Evolutionary conservation across 2,329 filamentous ascomycete genomes (phyloP), one percentile per base, ranked within the genome.

Genomic region (Colletotrichum eremochloae): DNA sequence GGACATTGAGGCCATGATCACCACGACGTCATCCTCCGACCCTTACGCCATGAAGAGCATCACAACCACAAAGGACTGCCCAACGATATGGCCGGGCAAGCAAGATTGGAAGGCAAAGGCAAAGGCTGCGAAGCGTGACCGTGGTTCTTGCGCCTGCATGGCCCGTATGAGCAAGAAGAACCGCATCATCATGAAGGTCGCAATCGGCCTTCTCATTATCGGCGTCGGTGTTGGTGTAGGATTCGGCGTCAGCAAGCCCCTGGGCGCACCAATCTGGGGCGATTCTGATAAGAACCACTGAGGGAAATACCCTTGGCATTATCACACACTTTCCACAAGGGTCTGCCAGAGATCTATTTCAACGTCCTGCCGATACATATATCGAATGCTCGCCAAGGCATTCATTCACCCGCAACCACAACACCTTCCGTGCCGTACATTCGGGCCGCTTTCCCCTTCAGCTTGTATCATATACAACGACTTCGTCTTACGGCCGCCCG

Each of bases 51-150:
- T 79, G 68, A 82, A 81, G 71, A 76, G 79, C 68, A 79, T 77
- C 24, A 80, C 77, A 50, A 78, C 78, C 40, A 85, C 84, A 66
- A 83, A 83, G 72, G 87, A 91, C 72, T 87, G 85, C 76, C 83
- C 86, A 56, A 69, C 72, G 40, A 87, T 90, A 24, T 91, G 89
- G 89, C 89, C 89, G 6, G 86, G 87, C 68, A 86, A 89, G 77
- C 84, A 86, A 33, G 86, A 90, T 77, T 90, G 89, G 88, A 88
- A 87, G 79, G 83, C 85, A 72, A 89, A 89, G 82, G 87, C 88
- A 73, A 88, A 87, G 80, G 85, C 83, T 14, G 86, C 87, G 71
- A 89, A 89, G 82, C 86, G 84, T 72, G 81, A 84, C 63, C 79
- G 80, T 61, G 82, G 83, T 67, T 85, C 82, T 67, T 90, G 88